A percentile compares a stretch with the other conserved stretches of the same genome.
These are phyloP conservation scores for Aureobasidium sp. DNA, from an alignment of 2,329 filamentous ascomycete genomes.

Conservation along the genomic window DNA sequence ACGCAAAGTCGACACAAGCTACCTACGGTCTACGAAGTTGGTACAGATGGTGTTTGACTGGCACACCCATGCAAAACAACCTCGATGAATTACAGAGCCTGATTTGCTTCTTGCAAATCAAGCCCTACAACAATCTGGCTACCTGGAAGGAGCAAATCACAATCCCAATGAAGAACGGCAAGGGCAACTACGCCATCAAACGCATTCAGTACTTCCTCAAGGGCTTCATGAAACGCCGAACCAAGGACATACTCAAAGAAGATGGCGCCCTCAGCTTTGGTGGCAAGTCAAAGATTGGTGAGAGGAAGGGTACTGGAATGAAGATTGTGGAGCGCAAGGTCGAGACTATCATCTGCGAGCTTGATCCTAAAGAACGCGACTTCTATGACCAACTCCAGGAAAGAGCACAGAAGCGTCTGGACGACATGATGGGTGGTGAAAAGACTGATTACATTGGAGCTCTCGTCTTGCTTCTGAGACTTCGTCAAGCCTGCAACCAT, in stretches of 20 bases:
- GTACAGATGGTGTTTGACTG: constrained; percentile 93
- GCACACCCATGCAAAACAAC: constrained; percentile 97
- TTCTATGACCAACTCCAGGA: constrained; percentile 82
- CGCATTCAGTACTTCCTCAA: constrained; percentile 76
- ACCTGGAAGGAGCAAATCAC: constrained; percentile 92
- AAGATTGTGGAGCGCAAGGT: constrained; percentile 89
- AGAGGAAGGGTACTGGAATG: constrained; percentile 56
- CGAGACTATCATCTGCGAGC: constrained; percentile 66
- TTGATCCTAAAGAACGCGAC: constrained; percentile 67
- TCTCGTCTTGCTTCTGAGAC: constrained; percentile 77
- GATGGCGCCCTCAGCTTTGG: constrained; percentile 73
- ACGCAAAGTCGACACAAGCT: constrained; percentile 88
- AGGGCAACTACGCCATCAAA: constrained; percentile 79
- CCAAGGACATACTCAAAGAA: constrained; percentile 90
- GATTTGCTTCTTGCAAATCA: constrained; percentile 84
- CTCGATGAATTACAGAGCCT: constrained; percentile 91
- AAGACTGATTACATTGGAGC: constrained; percentile 88
- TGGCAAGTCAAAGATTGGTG: constrained; percentile 52
- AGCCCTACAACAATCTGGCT: constrained; percentile 76
- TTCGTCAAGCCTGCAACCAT: constrained; percentile 93
- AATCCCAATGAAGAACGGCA: constrained; percentile 77
- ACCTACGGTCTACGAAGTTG: constrained; percentile 76
- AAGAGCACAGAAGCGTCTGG: constrained; percentile 76
- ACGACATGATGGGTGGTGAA: constrained; percentile 70
- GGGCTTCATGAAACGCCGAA: constrained; percentile 97